Percentiles rank a stretch among this genome's conserved stretches.
Evolutionary conservation across 805 yeast species (phyloP).

Genomic region (Lipomyces mesembrius): DNA sequence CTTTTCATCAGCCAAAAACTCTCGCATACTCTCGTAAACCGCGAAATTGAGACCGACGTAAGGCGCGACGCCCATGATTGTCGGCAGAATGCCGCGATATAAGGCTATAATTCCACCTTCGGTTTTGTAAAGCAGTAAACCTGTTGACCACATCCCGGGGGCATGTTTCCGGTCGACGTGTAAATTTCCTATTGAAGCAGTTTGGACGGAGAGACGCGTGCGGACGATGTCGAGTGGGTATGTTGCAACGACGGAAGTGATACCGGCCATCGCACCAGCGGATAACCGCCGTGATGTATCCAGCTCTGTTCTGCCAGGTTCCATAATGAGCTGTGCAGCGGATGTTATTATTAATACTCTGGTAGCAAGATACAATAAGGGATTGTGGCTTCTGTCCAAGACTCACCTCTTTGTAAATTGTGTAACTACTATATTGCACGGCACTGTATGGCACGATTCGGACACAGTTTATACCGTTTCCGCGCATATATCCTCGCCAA

Average conservation of each 20-base stretch:
- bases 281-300: constrained; percentile 63
- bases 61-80: constrained; percentile 92
- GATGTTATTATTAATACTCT: background rate
- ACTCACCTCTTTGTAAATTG: constrained; percentile 56
- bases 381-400: constrained; percentile 40
- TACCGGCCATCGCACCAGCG: constrained; percentile 84
- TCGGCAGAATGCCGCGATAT: constrained; percentile 87
- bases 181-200: constrained; percentile 60
- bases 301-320: constrained; percentile 47
- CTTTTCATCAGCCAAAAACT: constrained; percentile 49
- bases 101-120: constrained; percentile 86
- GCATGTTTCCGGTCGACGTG: constrained; percentile 34
- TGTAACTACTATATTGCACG: constrained; percentile 87
- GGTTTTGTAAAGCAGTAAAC: constrained; percentile 60
- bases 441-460: constrained; percentile 94
- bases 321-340: constrained; percentile 24
- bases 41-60: constrained; percentile 93
- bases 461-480: constrained; percentile 87
- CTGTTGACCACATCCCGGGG: constrained; percentile 70
- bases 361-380: background rate
- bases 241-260: constrained; percentile 76
- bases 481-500: constrained; percentile 84
- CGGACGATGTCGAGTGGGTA: constrained; percentile 92
- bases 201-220: constrained; percentile 86
- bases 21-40: constrained; percentile 80